Conservation (phyloP, 768 basidiomycete species). For the Lactarius hengduanensis region DNA sequence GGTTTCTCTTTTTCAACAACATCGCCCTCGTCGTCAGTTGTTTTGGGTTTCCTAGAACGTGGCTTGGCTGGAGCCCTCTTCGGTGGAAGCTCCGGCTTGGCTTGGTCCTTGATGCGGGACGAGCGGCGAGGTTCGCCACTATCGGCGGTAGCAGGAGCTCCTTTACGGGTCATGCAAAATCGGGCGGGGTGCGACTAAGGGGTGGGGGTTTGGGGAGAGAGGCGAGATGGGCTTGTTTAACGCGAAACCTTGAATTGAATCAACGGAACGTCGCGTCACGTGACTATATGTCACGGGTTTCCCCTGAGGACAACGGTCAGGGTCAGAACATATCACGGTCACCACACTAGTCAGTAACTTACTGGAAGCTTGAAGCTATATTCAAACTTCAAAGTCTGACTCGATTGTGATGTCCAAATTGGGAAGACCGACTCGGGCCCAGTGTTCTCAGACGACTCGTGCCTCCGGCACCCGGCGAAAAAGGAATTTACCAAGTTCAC, state of each 20-base stretch:
- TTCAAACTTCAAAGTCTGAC: background rate
- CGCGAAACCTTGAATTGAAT: slow-evolving; percentile 28
- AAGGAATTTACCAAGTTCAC: background rate
- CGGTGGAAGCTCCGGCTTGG: slow-evolving; percentile 48
- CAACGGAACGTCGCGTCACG: slow-evolving; percentile 17
- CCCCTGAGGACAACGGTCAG: too few species aligned
- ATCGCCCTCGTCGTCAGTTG: slow-evolving; percentile 36
- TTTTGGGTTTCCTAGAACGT: slow-evolving; percentile 46
- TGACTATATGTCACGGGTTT: slow-evolving; percentile 6
- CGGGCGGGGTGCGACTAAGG: slow-evolving; percentile 25
- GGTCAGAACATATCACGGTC: too few species aligned
- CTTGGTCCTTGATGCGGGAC: slow-evolving; percentile 69
- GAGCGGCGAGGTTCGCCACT: slow-evolving; percentile 66
- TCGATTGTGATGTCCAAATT: background rate
- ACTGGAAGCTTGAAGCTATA: too few species aligned
- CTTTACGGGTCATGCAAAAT: slow-evolving; percentile 66
- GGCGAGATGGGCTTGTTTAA: slow-evolving; percentile 28
- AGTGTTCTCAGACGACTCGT: background rate
- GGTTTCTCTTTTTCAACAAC: slow-evolving; percentile 40
- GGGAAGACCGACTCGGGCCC: background rate
- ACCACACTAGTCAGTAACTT: too few species aligned
- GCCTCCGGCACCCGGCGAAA: background rate
- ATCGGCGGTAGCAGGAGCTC: slow-evolving; percentile 46
- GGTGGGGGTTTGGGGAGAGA: slow-evolving; percentile 29
- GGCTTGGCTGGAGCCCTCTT: slow-evolving; percentile 69